Evolutionary conservation across 2,329 filamentous ascomycete genomes (phyloP), one percentile per base, ranked within the genome.

Genomic region (Aquanectria penicillioides): DNA sequence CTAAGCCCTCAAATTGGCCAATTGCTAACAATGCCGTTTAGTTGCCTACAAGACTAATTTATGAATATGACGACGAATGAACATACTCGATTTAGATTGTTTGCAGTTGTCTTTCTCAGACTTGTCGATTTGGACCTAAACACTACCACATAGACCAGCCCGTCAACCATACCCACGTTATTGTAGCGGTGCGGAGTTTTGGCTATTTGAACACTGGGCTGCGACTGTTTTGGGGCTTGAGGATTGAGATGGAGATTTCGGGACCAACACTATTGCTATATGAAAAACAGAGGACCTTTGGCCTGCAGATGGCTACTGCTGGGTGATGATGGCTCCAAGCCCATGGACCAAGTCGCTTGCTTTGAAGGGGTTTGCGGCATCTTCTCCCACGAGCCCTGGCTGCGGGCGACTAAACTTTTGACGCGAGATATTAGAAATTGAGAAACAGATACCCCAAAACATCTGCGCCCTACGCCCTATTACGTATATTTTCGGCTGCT

Each of bases 41-140:
- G 72, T 40, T 75, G 72, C 48, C 66, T 72, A 49, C 70, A 72
- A 59, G 70, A 71, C 29, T 70, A 64, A 65, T 55, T 38, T 31
- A 38, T 51, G 52, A 61, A 54, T 34, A 36, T 29, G 38, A 58
- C 29, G 48, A 59, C 31, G 46, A 59, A 58, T 60, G 52, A 65
- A 63, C 38, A 57, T 51, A 33, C 37, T 60, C 41, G 37, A 55
- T 46, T 49, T 55, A 44, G 23, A 60, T 59, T 61, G 54, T 46
- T 54, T 38, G 31, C 60, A 48, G 51, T 51, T 56, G 43, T 49
- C 36, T 47, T 58, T 23, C 22, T 26, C 40, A 31, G 44, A 52
- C 31, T 29, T 40, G 26, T 52, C 22, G 36, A 46, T 40, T 55
- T 47, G 38, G 34, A 57, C 25, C 28, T 31, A 40, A 47, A 34